Evolutionary conservation across 148 eudicot genomes (phyloP), one percentile per base, ranked within the genome.

Genomic region (Vaccinium vitisidaea): DNA sequence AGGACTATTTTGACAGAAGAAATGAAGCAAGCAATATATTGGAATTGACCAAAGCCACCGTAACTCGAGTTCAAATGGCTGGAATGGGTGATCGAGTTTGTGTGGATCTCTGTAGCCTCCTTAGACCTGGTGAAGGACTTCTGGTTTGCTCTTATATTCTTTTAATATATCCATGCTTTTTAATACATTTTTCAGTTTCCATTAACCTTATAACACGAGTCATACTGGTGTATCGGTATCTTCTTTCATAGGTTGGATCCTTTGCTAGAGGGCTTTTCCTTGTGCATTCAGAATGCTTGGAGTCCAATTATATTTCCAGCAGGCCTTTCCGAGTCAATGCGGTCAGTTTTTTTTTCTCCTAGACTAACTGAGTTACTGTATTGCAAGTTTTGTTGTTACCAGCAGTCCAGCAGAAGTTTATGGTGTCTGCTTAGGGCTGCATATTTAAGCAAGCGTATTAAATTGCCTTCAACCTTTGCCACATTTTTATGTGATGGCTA

Each of bases 11-110:
- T 81, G 98, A 94, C 88, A 91, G 90, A 92, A 90, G 94, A 87
- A 89, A 88, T 84, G 91, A 92, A 77, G 88, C 84, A 67, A 92
- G 88, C 85, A 92, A 88, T 86, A 78, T 82, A 79, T 82, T 96
- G 91, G 87, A 86, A 14, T 86, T 96, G 82, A 89, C 87, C 25
- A 93, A 87, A 84, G 97, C 97, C 65, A 89, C 86, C 19, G 85
- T 96, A 79, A 92, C 92, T 71, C 87, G 80, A 79, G 91, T 96
- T 86, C 91, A 88, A 82, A 89, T 90, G 91, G 84, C 90, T 65
- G 99, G 98, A 83, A 96, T 96, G 99, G 99, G 98, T 48, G 98
- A 96, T 86, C 96, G 97, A 77, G 99, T 92, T 75, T 96, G 99
- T 84, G 99, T 96, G 84, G 99, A 96, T 89, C 95, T 96, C 19